Base-by-base conservation (phyloP, 2,329 filamentous ascomycete genomes). In the Botrytis cinerea region DNA sequence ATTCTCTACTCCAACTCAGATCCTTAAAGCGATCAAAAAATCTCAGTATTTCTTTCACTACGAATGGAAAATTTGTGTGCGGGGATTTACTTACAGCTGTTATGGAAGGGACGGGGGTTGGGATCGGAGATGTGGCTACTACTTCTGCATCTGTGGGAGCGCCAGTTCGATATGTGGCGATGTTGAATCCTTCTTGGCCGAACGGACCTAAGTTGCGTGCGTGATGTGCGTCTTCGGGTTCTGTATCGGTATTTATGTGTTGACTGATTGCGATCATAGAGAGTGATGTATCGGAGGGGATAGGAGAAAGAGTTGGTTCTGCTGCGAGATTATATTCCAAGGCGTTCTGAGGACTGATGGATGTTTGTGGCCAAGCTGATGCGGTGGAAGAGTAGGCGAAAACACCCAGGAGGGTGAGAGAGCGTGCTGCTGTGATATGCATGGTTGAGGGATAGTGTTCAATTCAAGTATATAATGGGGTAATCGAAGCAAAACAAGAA, bases 191-290 rank as follows among this genome's bases (percentile, higher is more conserved):
- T 63, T 43, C 16, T 18, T 63, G 48, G 7, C 48, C 48, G 3
- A 51, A 3, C 2, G 48, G 14, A 45, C 61, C 38, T 1, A 63
- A 6, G 10, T 63, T 45, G n/a, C 61, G 61, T 4, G 40, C 25
- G 38, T 6, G 25, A 28, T 28, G 40, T 1, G 45, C n/a, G 8
- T 45, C 16, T 6, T 1, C 16, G 3, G 25, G 22, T n/a, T n/a
- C 10, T 1, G 35, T 61, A 18, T 0, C 12, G 2, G 59, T 6
- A 1, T n/a, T 22, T 1, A 1, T 14, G 12, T 0, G 5, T 40
- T 25, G 12, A 18, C 40, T 1, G 1, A 40, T n/a, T 14, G 35
- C 1, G 40, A 40, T 14, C 40, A 35, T 2, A n/a, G 59, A 6
- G 1, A 14, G 8, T 38, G 59, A 25, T 61, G 4, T 35, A 18